These are phyloP conservation scores for Suillus weaverae DNA, from an alignment of 768 basidiomycete genomes.

Conservation along the genomic window DNA sequence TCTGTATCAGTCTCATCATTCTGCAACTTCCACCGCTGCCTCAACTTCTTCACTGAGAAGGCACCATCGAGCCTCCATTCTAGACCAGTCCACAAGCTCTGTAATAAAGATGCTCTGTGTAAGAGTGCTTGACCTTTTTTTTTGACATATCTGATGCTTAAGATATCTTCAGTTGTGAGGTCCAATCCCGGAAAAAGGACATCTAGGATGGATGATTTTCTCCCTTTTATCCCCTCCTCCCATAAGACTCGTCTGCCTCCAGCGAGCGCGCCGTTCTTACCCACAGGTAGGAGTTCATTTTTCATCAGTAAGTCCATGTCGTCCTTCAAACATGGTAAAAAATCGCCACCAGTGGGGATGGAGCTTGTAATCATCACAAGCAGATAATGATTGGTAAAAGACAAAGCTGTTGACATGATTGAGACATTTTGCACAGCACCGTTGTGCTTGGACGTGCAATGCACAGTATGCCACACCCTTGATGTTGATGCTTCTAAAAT, in stretches of 20 bases:
- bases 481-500: no score
- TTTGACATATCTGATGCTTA: neutral
- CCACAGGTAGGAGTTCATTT: neutral
- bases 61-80: neutral
- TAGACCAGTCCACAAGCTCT: neutral
- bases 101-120: neutral
- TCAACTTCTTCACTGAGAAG: neutral
- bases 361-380: neutral
- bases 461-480: no score
- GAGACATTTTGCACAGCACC: no score
- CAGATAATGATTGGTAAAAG: neutral
- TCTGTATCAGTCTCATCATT: neutral
- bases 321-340: neutral
- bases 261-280: neutral
- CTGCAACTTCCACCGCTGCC: neutral
- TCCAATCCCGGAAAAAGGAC: neutral
- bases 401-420: neutral
- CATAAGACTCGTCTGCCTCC: neutral
- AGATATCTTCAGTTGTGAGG: neutral
- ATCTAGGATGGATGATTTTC: neutral
- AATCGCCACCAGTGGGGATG: neutral
- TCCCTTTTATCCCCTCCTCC: neutral
- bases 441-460: no score
- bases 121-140: neutral
- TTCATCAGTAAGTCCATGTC: neutral